Base-by-base conservation (phyloP, 805 yeast genomes). In the Blastobotrys muscicola region DNA sequence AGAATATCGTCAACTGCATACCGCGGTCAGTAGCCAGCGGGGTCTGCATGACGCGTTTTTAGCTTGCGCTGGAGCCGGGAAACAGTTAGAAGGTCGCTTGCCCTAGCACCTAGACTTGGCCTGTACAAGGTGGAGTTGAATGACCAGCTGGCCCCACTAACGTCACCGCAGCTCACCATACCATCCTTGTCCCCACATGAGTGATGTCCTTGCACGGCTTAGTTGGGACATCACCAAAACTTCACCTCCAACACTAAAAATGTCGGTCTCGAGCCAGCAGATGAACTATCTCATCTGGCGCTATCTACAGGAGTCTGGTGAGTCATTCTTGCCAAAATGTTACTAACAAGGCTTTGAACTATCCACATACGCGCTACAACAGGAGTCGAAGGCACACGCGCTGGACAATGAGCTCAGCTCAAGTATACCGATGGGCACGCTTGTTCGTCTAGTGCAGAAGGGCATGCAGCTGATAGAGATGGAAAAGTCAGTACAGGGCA, bases 261-360 rank as follows among this genome's bases (percentile, higher is more conserved):
- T 86, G 95, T 82, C 94, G 20, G 66, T 90, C 39, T 75, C 92
- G 4, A 81, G 92, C 45, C 78, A 74, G 45, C 94, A 87, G 62
- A 74, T 90, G 43, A 92, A 90, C 67, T 90, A 90, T 59, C 72
- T 92, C 53, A 76, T 90, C 43, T 92, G 96, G 95, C 67, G 97
- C 48, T 92, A 90, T 57, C 70, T 87, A 33, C 95, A 86, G 57
- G 97, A 92, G 60, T 69, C 80, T 4, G 94, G 94, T 2, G 69
- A 60, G 54, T 48, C 6, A 16, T 12, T 20, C 26, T 36, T 31
- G 11, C 30, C 29, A 29, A 26, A 8, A 23, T 6, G 26, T 20
- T 33, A 38, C 44, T 42, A 45, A 43, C 31, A 31, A 42, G 71
- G 71, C 9, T 62, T 72, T 33, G 89, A 84, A 41, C 70, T 85